These are phyloP conservation scores for Camellia sinensis DNA, from an alignment of 148 eudicot genomes.

Conservation along the genomic window DNA sequence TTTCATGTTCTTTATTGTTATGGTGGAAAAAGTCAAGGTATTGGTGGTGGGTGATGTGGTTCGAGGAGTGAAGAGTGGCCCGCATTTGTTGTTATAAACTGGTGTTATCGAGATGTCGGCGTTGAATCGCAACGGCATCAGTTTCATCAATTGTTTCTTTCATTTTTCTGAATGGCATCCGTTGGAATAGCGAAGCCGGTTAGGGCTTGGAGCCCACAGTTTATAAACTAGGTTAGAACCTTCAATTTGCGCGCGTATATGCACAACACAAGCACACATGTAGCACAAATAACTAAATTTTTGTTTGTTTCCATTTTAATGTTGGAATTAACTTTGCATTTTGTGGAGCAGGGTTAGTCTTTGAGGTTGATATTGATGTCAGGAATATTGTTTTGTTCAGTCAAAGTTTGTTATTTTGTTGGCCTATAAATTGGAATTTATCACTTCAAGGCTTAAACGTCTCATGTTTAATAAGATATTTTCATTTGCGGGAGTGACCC, in stretches of 20 bases:
- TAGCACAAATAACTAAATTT: not conserved
- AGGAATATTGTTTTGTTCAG: slow-evolving; percentile 21
- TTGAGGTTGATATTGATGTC: not conserved
- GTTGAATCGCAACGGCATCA: slow-evolving; percentile 32
- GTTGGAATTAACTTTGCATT: not conserved
- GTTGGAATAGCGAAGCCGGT: slow-evolving; percentile 28
- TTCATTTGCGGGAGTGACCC: slow-evolving; percentile 40
- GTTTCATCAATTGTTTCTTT: slow-evolving; percentile 44
- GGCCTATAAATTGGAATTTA: not conserved
- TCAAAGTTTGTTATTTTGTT: not conserved
- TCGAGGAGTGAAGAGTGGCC: slow-evolving; percentile 15
- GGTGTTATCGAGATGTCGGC: slow-evolving; percentile 37
- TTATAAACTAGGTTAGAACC: slow-evolving; percentile 15
- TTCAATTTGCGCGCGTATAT: not conserved
- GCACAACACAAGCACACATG: not conserved
- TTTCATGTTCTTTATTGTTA: not conserved
- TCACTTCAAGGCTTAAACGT: slow-evolving; percentile 13
- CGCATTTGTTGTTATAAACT: slow-evolving; percentile 15
- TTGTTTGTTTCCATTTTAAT: not conserved
- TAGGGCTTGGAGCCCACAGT: slow-evolving; percentile 24
- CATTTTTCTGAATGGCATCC: slow-evolving; percentile 67
- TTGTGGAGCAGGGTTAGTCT: not conserved
- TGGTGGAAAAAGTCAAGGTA: slow-evolving; percentile 23
- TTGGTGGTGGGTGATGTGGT: not conserved
- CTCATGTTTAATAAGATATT: slow-evolving; percentile 28